A percentile compares a stretch with the other conserved stretches of the same genome.
These are phyloP conservation scores for Podospora pseudoanserina DNA, from an alignment of 495 filamentous ascomycete species.

Conservation along the genomic window DNA sequence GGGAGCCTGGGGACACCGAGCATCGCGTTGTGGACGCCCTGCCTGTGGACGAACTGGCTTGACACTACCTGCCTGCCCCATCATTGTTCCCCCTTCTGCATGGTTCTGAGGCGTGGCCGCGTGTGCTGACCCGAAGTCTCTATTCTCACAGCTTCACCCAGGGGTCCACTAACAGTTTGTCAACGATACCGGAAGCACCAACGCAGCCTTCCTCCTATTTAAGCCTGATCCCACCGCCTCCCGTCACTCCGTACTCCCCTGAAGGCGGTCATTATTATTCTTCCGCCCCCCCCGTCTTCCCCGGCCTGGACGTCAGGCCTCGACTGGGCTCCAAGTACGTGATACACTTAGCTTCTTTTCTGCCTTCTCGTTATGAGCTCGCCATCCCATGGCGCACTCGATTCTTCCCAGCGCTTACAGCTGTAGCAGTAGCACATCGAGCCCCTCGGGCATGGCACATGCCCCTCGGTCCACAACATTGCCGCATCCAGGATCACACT, in stretches of 20 bases:
- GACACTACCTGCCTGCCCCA: constrained; percentile 1
- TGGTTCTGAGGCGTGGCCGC: constrained; percentile 25
- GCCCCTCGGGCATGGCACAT: constrained; percentile 52
- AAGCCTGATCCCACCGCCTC: constrained; percentile 42
- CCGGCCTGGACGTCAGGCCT: constrained; percentile 47
- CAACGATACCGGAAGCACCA: constrained; percentile 43
- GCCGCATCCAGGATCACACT: constrained; percentile 45
- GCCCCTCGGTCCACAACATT: constrained; percentile 48
- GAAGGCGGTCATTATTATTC: constrained; percentile 45
- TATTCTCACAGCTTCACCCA: constrained; percentile 42
- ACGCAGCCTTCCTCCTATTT: constrained; percentile 45
- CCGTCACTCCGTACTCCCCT: constrained; percentile 43
- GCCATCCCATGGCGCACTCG: constrained; percentile 28
- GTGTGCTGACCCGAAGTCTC: constrained; percentile 34
- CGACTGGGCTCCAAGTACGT: constrained; percentile 52
- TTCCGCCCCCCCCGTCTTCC: constrained; percentile 41
- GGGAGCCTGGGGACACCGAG: background rate
- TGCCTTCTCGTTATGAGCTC: constrained; percentile 15
- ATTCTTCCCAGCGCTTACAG: constrained; percentile 38
- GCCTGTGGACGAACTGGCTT: background rate
- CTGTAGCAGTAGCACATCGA: constrained; percentile 43
- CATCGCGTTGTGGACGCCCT: constrained; percentile 11
- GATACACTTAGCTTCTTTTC: constrained; percentile 21
- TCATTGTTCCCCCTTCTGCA: constrained; percentile 10
- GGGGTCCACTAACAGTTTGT: constrained; percentile 42